Percentiles rank a stretch among this genome's conserved stretches.
Conservation (phyloP, 2,329 filamentous ascomycete genomes). For the Penicillium polonicum region DNA sequence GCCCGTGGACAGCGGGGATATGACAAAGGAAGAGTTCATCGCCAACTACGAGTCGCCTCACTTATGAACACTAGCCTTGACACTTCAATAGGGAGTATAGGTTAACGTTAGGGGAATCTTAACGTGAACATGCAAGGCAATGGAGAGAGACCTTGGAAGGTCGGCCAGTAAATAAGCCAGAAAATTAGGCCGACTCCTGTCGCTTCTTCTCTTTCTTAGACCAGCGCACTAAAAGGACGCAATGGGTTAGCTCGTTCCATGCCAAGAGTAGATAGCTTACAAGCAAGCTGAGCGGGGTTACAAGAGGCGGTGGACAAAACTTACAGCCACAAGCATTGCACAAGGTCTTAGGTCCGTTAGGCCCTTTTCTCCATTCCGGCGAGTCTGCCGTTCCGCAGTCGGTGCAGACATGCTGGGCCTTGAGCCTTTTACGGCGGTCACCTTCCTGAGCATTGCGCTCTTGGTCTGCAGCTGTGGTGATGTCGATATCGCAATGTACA, state of each 20-base stretch:
- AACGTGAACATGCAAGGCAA: constrained; percentile 8
- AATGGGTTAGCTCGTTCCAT: not conserved
- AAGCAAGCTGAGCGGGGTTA: not conserved
- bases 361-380: constrained; percentile 94
- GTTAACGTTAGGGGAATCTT: constrained; percentile 13
- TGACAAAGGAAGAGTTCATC: no score
- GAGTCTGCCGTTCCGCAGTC: constrained; percentile 94
- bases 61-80: no score
- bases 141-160: not conserved
- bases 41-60: no score
- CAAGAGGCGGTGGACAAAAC: constrained; percentile 29
- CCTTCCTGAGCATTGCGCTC: constrained; percentile 54
- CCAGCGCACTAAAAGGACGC: constrained; percentile 51
- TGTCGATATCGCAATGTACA: constrained; percentile 81
- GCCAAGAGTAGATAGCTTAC: not conserved
- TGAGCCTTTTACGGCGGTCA: constrained; percentile 84
- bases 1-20: no score
- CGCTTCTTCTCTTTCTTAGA: constrained; percentile 76
- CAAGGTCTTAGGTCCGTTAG: constrained; percentile 86
- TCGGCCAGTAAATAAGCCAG: constrained; percentile 3
- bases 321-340: constrained; percentile 91
- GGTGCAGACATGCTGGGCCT: constrained; percentile 92
- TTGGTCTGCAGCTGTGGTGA: constrained; percentile 72
- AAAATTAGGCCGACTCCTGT: constrained; percentile 25
- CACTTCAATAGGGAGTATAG: no score